Percentiles rank a stretch among this genome's conserved stretches.
Conservation (phyloP, 768 basidiomycete species). For the Termitomyces sp. region DNA sequence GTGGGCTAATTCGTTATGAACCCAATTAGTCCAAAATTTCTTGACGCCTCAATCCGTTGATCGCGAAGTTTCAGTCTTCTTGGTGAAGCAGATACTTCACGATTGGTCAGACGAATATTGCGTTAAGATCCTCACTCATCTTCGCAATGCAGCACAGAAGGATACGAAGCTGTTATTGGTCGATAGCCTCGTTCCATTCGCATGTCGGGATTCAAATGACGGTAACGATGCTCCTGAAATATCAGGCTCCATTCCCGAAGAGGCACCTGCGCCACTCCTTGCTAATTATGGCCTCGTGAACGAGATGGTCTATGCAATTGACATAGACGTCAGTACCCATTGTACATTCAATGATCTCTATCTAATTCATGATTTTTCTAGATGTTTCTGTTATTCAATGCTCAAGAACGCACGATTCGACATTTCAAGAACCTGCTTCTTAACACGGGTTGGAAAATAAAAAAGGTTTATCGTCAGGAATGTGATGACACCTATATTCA, state of each 20-base stretch:
- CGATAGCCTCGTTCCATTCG: conserved; percentile 6
- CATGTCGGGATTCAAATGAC: conserved; percentile 1
- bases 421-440: conserved; percentile 24
- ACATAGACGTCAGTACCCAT: conserved; percentile 25
- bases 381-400: conserved; percentile 35
- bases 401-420: conserved; percentile 30
- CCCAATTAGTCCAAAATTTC: conserved; percentile 3
- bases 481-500: neutral
- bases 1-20: neutral
- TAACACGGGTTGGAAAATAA: conserved; percentile 28
- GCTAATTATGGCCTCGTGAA: conserved; percentile 33
- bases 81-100: conserved; percentile 9
- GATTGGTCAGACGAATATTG: conserved; percentile 9
- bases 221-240: conserved; percentile 9
- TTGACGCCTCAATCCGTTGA: conserved; percentile 1
- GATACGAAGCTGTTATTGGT: conserved; percentile 6
- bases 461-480: neutral
- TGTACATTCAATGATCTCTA: too few relatives aligned
- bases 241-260: conserved; percentile 16
- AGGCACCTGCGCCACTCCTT: conserved; percentile 25
- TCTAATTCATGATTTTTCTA: conserved; percentile 6
- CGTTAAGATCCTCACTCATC: conserved; percentile 3
- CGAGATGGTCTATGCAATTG: conserved; percentile 28
- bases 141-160: neutral
- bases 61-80: conserved; percentile 5